phyloP scores from a whole-genome alignment of 306 rosid species.

The Pterocarpus macrocarpus region DNA sequence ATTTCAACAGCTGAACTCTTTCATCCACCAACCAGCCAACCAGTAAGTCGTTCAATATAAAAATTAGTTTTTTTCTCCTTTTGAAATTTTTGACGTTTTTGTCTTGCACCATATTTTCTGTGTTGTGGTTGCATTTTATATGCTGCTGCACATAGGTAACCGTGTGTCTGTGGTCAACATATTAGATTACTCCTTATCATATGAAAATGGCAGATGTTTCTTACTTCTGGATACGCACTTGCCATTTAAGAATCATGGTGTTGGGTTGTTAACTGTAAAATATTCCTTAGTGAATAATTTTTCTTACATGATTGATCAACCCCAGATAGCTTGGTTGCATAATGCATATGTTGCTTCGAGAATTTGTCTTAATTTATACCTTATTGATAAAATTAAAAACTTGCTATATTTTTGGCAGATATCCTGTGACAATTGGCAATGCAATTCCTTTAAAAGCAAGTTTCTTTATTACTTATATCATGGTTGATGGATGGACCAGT shows the following conservation, averaged over 20 bases:
- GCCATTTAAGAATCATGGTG: constrained; percentile 5
- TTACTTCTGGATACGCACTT: background rate
- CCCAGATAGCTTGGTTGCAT: background rate
- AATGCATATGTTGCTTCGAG: constrained; percentile 12
- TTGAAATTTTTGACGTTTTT: background rate
- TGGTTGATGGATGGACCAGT: constrained; percentile 98
- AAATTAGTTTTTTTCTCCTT: background rate
- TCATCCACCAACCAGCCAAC: constrained; percentile 68
- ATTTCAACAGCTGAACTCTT: constrained; percentile 72
- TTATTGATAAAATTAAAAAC: background rate
- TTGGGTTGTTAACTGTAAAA: background rate
- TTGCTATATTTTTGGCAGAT: constrained; percentile 57
- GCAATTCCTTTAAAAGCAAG: constrained; percentile 89
- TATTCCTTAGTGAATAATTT: background rate
- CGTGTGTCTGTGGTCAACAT: background rate
- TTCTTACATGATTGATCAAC: background rate
- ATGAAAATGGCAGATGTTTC: background rate
- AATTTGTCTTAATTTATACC: background rate
- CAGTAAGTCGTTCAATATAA: constrained; percentile 58
- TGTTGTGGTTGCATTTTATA: background rate
- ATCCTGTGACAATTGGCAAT: constrained; percentile 77
- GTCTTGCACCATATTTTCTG: constrained; percentile 10
- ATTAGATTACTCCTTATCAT: background rate
- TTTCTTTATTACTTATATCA: constrained; percentile 87
- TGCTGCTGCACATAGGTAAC: constrained; percentile 1